phyloP scores from a whole-genome alignment of 306 rosid species.

The Leucaena leucocephala region DNA sequence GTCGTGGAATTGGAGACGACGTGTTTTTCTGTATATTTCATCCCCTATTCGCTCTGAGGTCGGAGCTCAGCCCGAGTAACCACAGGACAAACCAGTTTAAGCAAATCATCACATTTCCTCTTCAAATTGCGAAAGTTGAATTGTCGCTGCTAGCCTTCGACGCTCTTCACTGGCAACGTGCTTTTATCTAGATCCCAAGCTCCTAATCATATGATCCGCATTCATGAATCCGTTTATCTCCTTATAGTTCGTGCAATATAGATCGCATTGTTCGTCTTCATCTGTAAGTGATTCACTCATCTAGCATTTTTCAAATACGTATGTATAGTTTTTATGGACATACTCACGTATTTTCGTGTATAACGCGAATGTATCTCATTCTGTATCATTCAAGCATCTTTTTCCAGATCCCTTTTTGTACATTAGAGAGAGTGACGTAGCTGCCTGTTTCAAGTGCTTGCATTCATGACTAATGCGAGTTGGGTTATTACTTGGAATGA shows the following conservation, averaged over 20 bases:
- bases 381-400: constrained; percentile 13
- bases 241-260: constrained; percentile 27
- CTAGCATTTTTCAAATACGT: not conserved
- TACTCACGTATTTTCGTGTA: not conserved
- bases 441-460: constrained; percentile 6
- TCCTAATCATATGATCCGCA: constrained; percentile 22
- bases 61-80: not conserved
- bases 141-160: not conserved
- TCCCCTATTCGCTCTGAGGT: not conserved
- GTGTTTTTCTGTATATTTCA: not conserved
- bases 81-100: not conserved
- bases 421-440: not conserved
- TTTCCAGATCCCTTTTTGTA: constrained; percentile 40
- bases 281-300: constrained; percentile 39
- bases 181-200: constrained; percentile 32
- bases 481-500: constrained; percentile 1
- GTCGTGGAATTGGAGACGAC: not conserved
- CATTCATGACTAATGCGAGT: constrained; percentile 19
- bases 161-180: constrained; percentile 7
- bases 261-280: constrained; percentile 34
- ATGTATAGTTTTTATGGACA: not conserved
- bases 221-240: not conserved
- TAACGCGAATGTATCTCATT: not conserved
- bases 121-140: constrained; percentile 1
- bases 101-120: constrained; percentile 1